Evolutionary conservation across 2,329 filamentous ascomycete species (phyloP).

Genomic region (Tympanopsis confertula): DNA sequence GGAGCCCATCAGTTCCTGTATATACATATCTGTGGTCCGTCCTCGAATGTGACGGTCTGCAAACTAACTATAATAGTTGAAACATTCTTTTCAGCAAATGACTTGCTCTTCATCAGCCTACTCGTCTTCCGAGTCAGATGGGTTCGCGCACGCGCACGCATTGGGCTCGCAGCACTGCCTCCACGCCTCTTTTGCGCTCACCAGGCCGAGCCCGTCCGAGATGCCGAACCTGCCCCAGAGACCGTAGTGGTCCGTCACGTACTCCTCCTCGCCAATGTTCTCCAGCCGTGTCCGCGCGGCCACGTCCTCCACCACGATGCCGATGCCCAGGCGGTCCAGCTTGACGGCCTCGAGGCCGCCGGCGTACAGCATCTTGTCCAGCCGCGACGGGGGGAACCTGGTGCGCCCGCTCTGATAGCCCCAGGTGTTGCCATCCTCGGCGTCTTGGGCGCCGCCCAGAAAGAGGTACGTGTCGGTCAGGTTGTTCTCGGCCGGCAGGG

Average conservation of each 20-base stretch:
- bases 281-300: not conserved
- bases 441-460: constrained; percentile 1
- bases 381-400: not conserved
- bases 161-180: not conserved
- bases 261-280: not conserved
- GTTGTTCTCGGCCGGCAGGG: not conserved
- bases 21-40: too few relatives aligned
- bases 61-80: too few relatives aligned
- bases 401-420: not conserved
- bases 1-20: too few relatives aligned
- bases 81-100: too few relatives aligned
- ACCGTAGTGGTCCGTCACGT: not conserved
- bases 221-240: not conserved
- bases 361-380: constrained; percentile 2
- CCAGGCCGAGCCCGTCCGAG: not conserved
- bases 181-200: not conserved
- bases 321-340: not conserved
- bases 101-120: too few relatives aligned
- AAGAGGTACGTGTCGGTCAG: not conserved
- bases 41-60: too few relatives aligned
- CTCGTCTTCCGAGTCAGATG: too few relatives aligned
- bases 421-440: constrained; percentile 1
- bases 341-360: not conserved
- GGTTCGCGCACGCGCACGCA: not conserved
- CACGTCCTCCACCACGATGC: not conserved